phyloP scores from a whole-genome alignment of 2,329 filamentous ascomycete species.

The Arthrobotrys iridis region DNA sequence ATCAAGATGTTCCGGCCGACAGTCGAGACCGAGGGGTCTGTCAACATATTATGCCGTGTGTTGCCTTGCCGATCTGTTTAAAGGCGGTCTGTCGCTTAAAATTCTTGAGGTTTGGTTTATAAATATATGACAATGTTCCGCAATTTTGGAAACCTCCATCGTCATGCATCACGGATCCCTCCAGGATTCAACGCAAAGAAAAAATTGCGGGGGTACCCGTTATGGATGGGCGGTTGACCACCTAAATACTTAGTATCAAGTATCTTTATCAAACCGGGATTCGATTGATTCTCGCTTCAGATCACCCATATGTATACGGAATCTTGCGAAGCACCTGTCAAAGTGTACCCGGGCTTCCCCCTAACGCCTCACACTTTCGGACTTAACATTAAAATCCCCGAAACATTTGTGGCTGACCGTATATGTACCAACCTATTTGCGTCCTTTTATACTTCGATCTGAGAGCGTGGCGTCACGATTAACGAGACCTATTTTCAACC shows the following conservation, averaged over 20 bases:
- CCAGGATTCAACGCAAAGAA: background rate
- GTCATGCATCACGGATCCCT: constrained; percentile 4
- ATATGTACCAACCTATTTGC: constrained; percentile 5
- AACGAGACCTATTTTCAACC: constrained; percentile 5
- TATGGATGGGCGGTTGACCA: background rate
- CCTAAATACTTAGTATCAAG: background rate
- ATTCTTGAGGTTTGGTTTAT: background rate
- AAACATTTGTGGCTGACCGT: background rate
- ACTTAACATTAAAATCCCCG: constrained; percentile 26
- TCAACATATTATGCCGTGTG: no score
- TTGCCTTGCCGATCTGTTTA: no score
- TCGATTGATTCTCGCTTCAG: constrained; percentile 19
- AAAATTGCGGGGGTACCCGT: background rate
- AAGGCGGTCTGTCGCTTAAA: background rate
- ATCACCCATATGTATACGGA: constrained; percentile 5
- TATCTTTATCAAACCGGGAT: no score
- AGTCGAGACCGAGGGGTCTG: no score
- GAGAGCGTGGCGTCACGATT: constrained; percentile 15
- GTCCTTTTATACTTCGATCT: background rate
- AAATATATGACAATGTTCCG: background rate
- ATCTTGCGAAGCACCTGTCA: constrained; percentile 28
- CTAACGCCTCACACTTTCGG: background rate
- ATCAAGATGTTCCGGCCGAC: no score
- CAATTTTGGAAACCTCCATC: constrained; percentile 4
- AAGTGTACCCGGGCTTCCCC: constrained; percentile 29